A percentile compares a stretch with the other conserved stretches of the same genome.
These are phyloP conservation scores for Starmerella bacillaris DNA, from an alignment of 805 yeast species.

Conservation along the genomic window DNA sequence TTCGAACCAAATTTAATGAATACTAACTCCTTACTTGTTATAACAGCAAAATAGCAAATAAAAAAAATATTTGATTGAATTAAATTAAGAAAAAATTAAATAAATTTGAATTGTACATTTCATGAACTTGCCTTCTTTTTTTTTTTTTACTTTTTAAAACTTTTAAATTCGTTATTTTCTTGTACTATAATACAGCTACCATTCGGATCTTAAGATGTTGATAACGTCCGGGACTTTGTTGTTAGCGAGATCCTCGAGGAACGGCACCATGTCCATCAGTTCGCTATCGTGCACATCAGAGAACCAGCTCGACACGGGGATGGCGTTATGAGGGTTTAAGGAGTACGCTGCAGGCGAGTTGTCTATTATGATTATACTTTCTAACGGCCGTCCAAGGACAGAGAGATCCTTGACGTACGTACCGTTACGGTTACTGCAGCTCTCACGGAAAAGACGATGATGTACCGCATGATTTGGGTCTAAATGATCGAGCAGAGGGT, in stretches of 20 bases:
- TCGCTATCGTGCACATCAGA: constrained; percentile 96
- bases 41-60: no score
- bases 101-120: no score
- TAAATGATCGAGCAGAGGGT: constrained; percentile 76
- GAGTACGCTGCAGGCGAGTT: constrained; percentile 97
- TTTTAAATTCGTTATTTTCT: no score
- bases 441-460: constrained; percentile 84
- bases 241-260: constrained; percentile 66
- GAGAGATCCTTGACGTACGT: constrained; percentile 85
- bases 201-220: constrained; percentile 33
- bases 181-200: no score
- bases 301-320: constrained; percentile 96
- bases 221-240: constrained; percentile 67
- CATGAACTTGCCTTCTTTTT: no score
- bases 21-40: no score
- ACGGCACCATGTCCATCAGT: constrained; percentile 74
- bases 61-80: no score
- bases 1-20: no score
- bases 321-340: constrained; percentile 94
- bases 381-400: constrained; percentile 81
- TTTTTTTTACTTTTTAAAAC: no score
- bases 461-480: constrained; percentile 63
- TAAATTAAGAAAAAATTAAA: no score
- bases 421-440: constrained; percentile 85
- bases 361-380: constrained; percentile 76